Percentiles rank a stretch among this genome's conserved stretches.
Conservation (phyloP, 768 basidiomycete genomes). For the Collybia sordida region DNA sequence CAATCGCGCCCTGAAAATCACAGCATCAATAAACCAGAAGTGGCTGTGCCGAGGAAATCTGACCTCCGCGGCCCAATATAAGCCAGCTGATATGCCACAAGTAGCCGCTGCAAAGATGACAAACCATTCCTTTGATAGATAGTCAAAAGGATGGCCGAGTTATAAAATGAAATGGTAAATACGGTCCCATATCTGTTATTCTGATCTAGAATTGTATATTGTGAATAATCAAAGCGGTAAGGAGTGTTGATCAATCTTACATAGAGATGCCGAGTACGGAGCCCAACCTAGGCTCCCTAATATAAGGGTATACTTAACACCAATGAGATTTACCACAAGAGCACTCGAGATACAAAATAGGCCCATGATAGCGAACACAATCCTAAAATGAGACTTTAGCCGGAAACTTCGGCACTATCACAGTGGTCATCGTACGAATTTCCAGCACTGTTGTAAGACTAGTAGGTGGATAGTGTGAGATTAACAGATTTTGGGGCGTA, state of each 20-base stretch:
- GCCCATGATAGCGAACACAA: conserved; percentile 16
- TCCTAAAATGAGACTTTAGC: background rate
- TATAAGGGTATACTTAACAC: conserved; percentile 10
- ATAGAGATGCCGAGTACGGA: conserved; percentile 13
- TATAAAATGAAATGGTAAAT: background rate
- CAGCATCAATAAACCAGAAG: background rate
- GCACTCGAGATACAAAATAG: conserved; percentile 11
- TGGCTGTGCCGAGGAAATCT: background rate
- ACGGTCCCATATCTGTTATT: conserved; percentile 19
- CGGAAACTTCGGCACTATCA: background rate
- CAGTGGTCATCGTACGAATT: conserved; percentile 4
- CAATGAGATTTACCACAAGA: conserved; percentile 9
- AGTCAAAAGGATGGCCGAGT: background rate
- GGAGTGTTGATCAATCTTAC: background rate
- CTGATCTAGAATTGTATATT: conserved; percentile 10
- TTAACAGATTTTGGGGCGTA: background rate
- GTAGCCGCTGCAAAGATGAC: conserved; percentile 13
- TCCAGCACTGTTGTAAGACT: conserved; percentile 3
- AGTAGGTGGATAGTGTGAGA: background rate
- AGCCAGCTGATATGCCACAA: conserved; percentile 13
- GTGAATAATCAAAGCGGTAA: background rate
- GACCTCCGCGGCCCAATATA: conserved; percentile 19
- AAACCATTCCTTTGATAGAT: conserved; percentile 13
- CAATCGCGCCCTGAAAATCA: conserved; percentile 8
- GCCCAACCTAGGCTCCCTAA: conserved; percentile 11